Conservation (phyloP, 2,329 filamentous ascomycete genomes). For the Dissoconium aciculare region DNA sequence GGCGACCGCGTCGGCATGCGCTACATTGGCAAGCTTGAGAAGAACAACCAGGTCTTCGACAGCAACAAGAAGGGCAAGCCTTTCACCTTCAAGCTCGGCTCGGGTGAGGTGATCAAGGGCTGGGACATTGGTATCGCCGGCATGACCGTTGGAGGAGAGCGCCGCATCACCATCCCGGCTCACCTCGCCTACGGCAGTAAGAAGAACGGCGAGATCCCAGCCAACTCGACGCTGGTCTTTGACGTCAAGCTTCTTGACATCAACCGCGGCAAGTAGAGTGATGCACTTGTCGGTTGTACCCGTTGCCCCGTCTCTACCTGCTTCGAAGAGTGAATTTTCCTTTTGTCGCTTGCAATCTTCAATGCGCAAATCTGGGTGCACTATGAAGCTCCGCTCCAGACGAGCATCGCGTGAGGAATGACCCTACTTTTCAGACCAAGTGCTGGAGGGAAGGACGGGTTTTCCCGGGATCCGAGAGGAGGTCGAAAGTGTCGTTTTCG, state of each 20-base stretch:
- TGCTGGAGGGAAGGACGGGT: conserved; percentile 26
- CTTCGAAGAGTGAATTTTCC: no score
- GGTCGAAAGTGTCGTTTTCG: no score
- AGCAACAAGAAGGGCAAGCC: conserved; percentile 98
- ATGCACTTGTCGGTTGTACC: conserved; percentile 1
- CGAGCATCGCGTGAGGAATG: neutral
- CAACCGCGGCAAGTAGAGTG: conserved; percentile 26
- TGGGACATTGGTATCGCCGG: conserved; percentile 92
- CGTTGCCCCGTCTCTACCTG: no score
- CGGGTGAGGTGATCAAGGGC: conserved; percentile 94
- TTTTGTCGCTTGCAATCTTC: no score
- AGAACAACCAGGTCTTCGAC: conserved; percentile 90
- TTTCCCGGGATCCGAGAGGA: conserved; percentile 5
- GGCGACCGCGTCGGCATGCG: conserved; percentile 85
- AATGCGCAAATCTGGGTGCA: no score
- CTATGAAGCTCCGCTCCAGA: neutral
- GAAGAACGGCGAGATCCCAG: conserved; percentile 60
- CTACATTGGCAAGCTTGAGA: conserved; percentile 87
- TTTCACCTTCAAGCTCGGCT: conserved; percentile 87
- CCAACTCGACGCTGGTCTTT: conserved; percentile 82
- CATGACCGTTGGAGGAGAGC: conserved; percentile 88
- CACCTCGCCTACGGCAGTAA: conserved; percentile 81
- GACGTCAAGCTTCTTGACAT: conserved; percentile 47
- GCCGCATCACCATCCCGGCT: conserved; percentile 77
- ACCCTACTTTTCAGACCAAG: conserved; percentile 23